Percentiles rank a stretch among this genome's conserved stretches.
phyloP scores from a whole-genome alignment of 345 rosid species.

The Sonneratia alba region DNA sequence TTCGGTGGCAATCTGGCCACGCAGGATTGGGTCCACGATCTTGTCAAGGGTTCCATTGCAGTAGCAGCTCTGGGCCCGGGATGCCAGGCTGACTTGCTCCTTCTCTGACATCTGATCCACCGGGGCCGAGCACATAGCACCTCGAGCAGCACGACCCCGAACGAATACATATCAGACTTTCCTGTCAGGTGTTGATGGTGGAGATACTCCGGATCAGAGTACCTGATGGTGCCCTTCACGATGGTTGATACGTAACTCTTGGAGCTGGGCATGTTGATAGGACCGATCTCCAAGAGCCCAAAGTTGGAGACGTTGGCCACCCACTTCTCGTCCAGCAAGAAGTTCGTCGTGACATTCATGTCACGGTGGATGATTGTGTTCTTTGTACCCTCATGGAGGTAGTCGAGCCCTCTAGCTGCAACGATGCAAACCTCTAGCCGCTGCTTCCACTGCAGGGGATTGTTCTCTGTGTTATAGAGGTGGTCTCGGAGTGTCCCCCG shows the following conservation, averaged over 20 bases:
- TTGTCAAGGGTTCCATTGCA: slow-evolving; percentile 16
- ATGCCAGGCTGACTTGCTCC: slow-evolving; percentile 26
- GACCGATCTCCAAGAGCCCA: too few relatives aligned
- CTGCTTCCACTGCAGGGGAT: slow-evolving; percentile 28
- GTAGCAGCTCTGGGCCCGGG: slow-evolving; percentile 28
- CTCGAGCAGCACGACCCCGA: slow-evolving; percentile 60
- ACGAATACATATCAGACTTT: slow-evolving; percentile 63
- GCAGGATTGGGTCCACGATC: slow-evolving; percentile 34
- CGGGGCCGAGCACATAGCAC: slow-evolving; percentile 39
- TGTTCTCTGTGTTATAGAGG: slow-evolving; percentile 18
- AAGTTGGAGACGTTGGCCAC: slow-evolving; percentile 30
- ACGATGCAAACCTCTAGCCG: slow-evolving; percentile 35
- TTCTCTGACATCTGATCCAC: slow-evolving; percentile 13
- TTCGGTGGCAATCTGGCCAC: slow-evolving; percentile 17
- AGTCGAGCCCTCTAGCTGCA: slow-evolving; percentile 32
- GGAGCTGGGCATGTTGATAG: slow-evolving; percentile 19
- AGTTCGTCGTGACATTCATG: slow-evolving; percentile 14
- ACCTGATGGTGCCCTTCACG: slow-evolving; percentile 6
- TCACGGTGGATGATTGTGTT: slow-evolving; percentile 17
- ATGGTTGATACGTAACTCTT: slow-evolving; percentile 30
- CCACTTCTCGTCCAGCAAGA: slow-evolving; percentile 18
- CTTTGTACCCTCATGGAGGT: slow-evolving; percentile 21
- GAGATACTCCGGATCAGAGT: slow-evolving; percentile 37
- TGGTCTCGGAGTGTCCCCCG: slow-evolving; percentile 21
- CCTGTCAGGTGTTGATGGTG: slow-evolving; percentile 42